Percentiles rank a stretch among this genome's conserved stretches.
phyloP scores from a whole-genome alignment of 2,329 filamentous ascomycete species.

The Rutstroemia sp. region DNA sequence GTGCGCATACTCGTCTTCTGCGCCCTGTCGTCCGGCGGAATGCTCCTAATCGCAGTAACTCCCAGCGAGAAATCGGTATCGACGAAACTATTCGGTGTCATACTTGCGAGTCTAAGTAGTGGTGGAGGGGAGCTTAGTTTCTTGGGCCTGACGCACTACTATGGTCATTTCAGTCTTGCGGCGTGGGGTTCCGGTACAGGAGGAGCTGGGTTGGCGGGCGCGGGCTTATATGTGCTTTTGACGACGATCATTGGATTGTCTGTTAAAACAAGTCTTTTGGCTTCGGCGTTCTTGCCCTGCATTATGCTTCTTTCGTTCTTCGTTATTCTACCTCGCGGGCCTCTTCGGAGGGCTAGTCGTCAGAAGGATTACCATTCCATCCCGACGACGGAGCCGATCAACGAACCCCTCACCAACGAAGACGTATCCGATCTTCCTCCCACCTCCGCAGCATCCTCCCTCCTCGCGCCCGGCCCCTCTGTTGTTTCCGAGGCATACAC shows the following conservation, averaged over 20 bases:
- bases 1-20: constrained; percentile 69
- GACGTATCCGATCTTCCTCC: constrained; percentile 29
- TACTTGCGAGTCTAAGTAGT: constrained; percentile 76
- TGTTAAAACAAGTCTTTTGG: constrained; percentile 66
- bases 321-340: constrained; percentile 62
- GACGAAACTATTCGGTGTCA: constrained; percentile 73
- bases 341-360: constrained; percentile 43
- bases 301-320: constrained; percentile 89
- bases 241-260: constrained; percentile 73
- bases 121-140: constrained; percentile 89
- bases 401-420: neutral
- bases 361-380: constrained; percentile 45
- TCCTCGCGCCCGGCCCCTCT: constrained; percentile 31
- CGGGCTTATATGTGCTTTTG: constrained; percentile 78
- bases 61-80: constrained; percentile 59
- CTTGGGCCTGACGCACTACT: constrained; percentile 85
- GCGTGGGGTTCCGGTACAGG: constrained; percentile 92
- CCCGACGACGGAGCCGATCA: constrained; percentile 30
- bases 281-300: constrained; percentile 69
- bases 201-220: constrained; percentile 78
- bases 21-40: constrained; percentile 68
- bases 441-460: constrained; percentile 39
- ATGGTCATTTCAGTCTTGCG: constrained; percentile 78
- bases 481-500: constrained; percentile 36
- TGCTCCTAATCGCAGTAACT: constrained; percentile 81